phyloP scores from a whole-genome alignment of 257 asterid species.

The Voacanga thouarsii region DNA sequence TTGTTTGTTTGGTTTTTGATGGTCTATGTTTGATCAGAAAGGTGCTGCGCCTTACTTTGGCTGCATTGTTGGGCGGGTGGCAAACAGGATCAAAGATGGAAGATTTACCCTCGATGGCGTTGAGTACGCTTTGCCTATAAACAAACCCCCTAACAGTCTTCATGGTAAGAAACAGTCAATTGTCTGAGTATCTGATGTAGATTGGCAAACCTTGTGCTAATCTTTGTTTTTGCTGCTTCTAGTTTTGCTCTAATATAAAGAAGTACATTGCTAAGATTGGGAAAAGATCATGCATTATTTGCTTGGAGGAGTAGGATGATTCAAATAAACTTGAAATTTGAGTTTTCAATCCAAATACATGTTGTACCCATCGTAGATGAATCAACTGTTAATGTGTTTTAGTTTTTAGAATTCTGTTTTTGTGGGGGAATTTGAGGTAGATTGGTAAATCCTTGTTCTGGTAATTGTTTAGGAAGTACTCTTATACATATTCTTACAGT shows the following conservation, averaged over 20 bases:
- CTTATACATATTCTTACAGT: neutral
- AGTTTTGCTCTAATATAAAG: neutral
- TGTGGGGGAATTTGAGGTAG: neutral
- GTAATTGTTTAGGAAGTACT: neutral
- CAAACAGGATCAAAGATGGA: slow-evolving; percentile 91
- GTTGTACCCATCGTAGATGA: neutral
- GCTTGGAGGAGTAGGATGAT: neutral
- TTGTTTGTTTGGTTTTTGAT: slow-evolving; percentile 11
- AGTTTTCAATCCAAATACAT: neutral
- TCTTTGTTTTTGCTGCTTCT: neutral
- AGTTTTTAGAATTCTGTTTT: neutral
- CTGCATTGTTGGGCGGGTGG: slow-evolving; percentile 97
- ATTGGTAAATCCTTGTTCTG: neutral
- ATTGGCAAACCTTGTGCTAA: neutral
- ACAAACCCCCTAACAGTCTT: slow-evolving; percentile 92
- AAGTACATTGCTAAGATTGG: neutral
- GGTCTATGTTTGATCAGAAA: slow-evolving; percentile 43
- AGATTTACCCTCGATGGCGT: slow-evolving; percentile 70
- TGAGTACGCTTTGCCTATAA: slow-evolving; percentile 66
- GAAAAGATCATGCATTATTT: neutral
- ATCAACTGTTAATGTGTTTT: neutral
- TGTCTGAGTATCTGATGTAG: neutral
- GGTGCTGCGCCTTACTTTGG: slow-evolving; percentile 92
- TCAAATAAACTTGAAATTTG: neutral
- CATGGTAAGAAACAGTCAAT: slow-evolving; percentile 52